phyloP scores from a whole-genome alignment of 2,329 filamentous ascomycete genomes.

The Cordyceps farinosa region DNA sequence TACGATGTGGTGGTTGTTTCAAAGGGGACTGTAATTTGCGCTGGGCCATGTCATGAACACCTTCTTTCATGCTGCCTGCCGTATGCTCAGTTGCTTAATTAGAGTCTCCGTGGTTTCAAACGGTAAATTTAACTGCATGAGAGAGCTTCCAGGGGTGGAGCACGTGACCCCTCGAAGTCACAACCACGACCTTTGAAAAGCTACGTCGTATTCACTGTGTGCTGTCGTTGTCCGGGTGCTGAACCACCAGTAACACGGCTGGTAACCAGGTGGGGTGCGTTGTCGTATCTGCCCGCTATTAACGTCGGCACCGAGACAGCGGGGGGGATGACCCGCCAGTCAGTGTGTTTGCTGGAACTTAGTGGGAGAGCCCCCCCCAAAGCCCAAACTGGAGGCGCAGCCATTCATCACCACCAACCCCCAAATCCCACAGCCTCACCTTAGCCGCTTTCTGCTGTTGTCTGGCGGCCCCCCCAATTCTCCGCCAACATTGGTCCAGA shows the following conservation, averaged over 20 bases:
- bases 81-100: not conserved
- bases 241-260: not conserved
- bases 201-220: not conserved
- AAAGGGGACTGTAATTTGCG: not conserved
- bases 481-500: not conserved
- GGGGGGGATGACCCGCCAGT: not conserved
- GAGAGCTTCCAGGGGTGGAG: not conserved
- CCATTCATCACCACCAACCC: conserved; percentile 18
- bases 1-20: not conserved
- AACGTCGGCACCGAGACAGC: conserved; percentile 1
- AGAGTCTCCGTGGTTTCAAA: not conserved
- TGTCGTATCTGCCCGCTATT: conserved; percentile 8
- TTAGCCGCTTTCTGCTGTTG: conserved; percentile 8
- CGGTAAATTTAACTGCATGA: not conserved
- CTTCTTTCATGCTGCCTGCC: not conserved
- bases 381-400: not conserved
- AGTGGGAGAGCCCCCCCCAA: not conserved
- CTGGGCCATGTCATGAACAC: not conserved
- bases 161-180: not conserved
- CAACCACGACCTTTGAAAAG: not conserved
- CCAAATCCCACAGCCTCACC: conserved; percentile 23
- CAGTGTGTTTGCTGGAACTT: not conserved
- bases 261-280: not conserved
- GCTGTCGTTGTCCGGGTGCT: not conserved
- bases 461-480: conserved; percentile 9